phyloP scores from a whole-genome alignment of 2,329 filamentous ascomycete genomes.

The Aspergillus sp. region DNA sequence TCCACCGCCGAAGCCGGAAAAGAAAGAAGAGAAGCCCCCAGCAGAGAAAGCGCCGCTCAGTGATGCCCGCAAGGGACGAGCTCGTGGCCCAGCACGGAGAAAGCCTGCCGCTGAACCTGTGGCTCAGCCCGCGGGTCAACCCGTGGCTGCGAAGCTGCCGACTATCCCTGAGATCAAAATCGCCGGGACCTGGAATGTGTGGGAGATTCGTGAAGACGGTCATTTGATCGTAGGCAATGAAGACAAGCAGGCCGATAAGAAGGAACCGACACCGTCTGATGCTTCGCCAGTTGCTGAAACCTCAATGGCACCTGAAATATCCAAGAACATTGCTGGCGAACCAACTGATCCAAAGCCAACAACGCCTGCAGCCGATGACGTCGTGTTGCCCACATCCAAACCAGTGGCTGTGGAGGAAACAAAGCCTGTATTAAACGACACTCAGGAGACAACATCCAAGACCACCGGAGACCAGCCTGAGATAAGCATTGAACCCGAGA shows the following conservation, averaged over 20 bases:
- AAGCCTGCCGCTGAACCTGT: conserved; percentile 47
- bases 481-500: background rate
- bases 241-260: conserved; percentile 2
- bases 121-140: background rate
- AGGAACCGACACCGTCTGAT: conserved; percentile 8
- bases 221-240: conserved; percentile 24
- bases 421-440: too few relatives aligned
- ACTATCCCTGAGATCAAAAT: conserved; percentile 34
- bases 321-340: conserved; percentile 32
- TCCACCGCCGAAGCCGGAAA: conserved; percentile 67
- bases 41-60: conserved; percentile 73
- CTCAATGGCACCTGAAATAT: conserved; percentile 24
- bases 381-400: too few relatives aligned
- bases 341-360: conserved; percentile 23
- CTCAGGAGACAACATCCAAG: background rate
- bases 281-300: conserved; percentile 6
- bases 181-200: conserved; percentile 37
- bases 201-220: conserved; percentile 31
- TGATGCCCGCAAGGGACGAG: conserved; percentile 86
- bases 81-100: conserved; percentile 78
- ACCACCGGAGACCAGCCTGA: conserved; percentile 1
- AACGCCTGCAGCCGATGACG: too few relatives aligned
- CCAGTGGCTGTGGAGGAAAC: too few relatives aligned
- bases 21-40: conserved; percentile 54
- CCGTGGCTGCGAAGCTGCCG: conserved; percentile 34